Evolutionary conservation across 2,329 filamentous ascomycete genomes (phyloP).

Genomic region (Talaromyces sp.): DNA sequence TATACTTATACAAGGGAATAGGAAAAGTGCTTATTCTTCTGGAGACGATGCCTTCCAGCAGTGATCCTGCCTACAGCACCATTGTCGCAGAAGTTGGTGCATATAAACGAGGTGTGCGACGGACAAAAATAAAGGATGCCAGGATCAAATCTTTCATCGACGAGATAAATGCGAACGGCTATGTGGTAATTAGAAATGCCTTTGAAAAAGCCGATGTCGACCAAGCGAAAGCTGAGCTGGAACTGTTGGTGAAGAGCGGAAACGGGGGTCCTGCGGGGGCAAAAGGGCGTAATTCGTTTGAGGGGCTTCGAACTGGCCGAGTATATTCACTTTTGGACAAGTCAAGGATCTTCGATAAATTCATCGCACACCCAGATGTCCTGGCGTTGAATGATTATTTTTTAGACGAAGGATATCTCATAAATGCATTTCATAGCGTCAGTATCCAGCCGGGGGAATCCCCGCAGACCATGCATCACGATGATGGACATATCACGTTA

Average conservation of each 20-base stretch:
- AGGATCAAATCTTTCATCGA: neutral
- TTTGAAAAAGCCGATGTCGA: neutral
- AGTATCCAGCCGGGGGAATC: neutral
- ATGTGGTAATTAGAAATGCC: neutral
- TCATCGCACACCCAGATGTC: neutral
- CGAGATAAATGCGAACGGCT: neutral
- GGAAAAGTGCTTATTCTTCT: neutral
- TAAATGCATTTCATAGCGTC: slow-evolving; percentile 2
- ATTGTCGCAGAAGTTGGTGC: neutral
- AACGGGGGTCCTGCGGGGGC: neutral
- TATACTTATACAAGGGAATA: neutral
- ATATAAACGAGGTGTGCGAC: neutral
- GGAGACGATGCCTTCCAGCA: neutral
- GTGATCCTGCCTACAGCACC: neutral
- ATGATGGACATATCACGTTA: neutral
- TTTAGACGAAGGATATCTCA: neutral
- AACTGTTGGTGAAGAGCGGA: neutral
- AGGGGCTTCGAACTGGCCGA: neutral
- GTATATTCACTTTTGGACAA: slow-evolving; percentile 3
- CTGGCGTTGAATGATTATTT: slow-evolving; percentile 3
- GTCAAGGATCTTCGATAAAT: slow-evolving; percentile 3
- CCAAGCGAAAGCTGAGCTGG: neutral
- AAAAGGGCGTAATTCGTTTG: neutral
- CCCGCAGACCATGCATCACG: neutral
- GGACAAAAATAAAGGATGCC: neutral